Percentiles rank a stretch among this genome's conserved stretches.
Conservation (phyloP, 208 protist species). For the Acanthamoeba sp. region DNA sequence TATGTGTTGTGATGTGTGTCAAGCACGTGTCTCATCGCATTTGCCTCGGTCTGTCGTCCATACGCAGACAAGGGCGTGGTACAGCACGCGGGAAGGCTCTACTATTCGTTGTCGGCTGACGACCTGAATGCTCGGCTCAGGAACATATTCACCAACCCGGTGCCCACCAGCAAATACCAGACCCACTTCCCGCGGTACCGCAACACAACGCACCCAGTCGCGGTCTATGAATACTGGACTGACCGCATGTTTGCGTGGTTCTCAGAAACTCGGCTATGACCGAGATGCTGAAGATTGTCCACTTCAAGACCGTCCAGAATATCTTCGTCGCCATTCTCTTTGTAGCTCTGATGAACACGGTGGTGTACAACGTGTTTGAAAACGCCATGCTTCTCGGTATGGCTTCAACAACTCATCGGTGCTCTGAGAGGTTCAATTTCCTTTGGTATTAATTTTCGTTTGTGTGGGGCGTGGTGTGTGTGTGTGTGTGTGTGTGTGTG, state of each 20-base stretch:
- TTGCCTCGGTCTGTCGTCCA: not conserved
- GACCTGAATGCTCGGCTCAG: not conserved
- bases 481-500: no score
- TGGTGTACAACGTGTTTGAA: slow-evolving; percentile 38
- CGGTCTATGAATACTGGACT: no score
- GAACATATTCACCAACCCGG: slow-evolving; percentile 51
- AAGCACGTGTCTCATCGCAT: not conserved
- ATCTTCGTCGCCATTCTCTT: slow-evolving; percentile 67
- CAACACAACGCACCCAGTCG: no score
- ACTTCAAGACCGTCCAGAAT: slow-evolving; percentile 72
- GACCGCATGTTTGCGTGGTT: not conserved
- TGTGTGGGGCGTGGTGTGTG: no score
- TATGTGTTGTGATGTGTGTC: no score
- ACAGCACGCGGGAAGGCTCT: slow-evolving; percentile 29
- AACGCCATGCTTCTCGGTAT: slow-evolving; percentile 37
- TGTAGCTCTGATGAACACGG: slow-evolving; percentile 49
- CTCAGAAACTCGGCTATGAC: slow-evolving; percentile 67
- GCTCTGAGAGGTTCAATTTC: no score
- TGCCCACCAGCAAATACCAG: slow-evolving; percentile 66
- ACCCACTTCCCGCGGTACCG: slow-evolving; percentile 53
- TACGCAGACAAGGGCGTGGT: not conserved
- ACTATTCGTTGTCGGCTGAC: slow-evolving; percentile 44
- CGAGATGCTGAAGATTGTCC: slow-evolving; percentile 72
- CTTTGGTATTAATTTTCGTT: no score
- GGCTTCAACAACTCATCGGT: no score